Percentiles rank a stretch among this genome's conserved stretches.
These are phyloP conservation scores for Psidium guajava DNA, from an alignment of 345 rosid genomes.

Conservation along the genomic window DNA sequence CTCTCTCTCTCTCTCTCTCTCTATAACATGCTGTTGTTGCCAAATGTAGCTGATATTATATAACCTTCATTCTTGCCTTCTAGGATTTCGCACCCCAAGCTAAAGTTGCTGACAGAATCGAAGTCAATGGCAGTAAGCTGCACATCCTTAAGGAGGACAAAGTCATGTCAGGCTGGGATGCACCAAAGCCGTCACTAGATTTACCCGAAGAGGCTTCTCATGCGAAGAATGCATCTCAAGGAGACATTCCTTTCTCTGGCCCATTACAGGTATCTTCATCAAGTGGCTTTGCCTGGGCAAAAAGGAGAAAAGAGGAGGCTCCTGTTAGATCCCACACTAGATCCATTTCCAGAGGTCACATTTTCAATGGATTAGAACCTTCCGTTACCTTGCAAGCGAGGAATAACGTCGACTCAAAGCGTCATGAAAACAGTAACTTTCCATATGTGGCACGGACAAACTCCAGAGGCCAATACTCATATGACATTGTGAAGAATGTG, in stretches of 20 bases:
- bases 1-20: neutral
- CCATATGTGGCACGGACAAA: slow-evolving; percentile 22
- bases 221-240: slow-evolving; percentile 80
- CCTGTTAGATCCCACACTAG: slow-evolving; percentile 39
- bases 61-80: neutral
- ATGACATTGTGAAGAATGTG: slow-evolving; percentile 40
- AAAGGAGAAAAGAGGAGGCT: slow-evolving; percentile 54
- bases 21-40: neutral
- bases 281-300: slow-evolving; percentile 95
- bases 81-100: slow-evolving; percentile 45
- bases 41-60: neutral
- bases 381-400: slow-evolving; percentile 29
- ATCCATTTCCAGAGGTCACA: slow-evolving; percentile 55
- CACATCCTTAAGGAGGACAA: slow-evolving; percentile 19
- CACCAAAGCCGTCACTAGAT: slow-evolving; percentile 31
- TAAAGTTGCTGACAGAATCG: slow-evolving; percentile 1
- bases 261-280: slow-evolving; percentile 78
- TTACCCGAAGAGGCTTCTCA: slow-evolving; percentile 51
- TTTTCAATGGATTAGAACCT: slow-evolving; percentile 34
- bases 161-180: slow-evolving; percentile 24
- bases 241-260: slow-evolving; percentile 82
- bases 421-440: slow-evolving; percentile 22
- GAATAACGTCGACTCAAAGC: slow-evolving; percentile 30
- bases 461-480: slow-evolving; percentile 47
- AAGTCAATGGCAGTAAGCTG: slow-evolving; percentile 9